Conservation (phyloP, 1,139 yeast species). For the Suhomyces atakaporum region DNA sequence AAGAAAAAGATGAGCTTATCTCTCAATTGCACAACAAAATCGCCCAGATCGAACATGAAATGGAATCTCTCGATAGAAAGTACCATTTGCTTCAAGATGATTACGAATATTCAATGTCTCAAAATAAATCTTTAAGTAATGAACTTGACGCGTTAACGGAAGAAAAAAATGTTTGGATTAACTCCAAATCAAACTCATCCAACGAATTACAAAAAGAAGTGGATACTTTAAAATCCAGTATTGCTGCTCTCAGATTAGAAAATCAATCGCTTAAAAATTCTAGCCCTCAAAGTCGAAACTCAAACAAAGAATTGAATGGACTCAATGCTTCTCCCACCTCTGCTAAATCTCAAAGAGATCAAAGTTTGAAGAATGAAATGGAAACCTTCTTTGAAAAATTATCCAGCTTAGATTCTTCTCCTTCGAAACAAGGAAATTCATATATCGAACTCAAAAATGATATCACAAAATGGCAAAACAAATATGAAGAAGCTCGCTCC, state of each 20-base stretch:
- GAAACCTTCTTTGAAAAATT: slow-evolving; percentile 34
- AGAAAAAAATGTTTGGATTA: slow-evolving; percentile 16
- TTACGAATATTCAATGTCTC: slow-evolving; percentile 23
- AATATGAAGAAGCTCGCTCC: slow-evolving; percentile 45
- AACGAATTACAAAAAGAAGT: slow-evolving; percentile 12
- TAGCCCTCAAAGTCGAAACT: slow-evolving; percentile 2
- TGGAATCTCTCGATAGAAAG: slow-evolving; percentile 21
- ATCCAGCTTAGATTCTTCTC: slow-evolving; percentile 24
- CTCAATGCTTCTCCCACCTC: slow-evolving; percentile 6
- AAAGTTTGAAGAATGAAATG: slow-evolving; percentile 21
- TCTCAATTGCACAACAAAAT: slow-evolving; percentile 33
- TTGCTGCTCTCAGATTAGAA: slow-evolving; percentile 43
- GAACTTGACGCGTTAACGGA: slow-evolving; percentile 25
- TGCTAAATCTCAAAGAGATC: slow-evolving; percentile 5
- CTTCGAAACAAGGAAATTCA: slow-evolving; percentile 12
- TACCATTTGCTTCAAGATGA: slow-evolving; percentile 26
- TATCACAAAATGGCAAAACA: slow-evolving; percentile 47
- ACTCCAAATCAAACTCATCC: slow-evolving; percentile 3
- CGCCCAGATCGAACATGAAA: slow-evolving; percentile 17
- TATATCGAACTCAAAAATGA: slow-evolving; percentile 32
- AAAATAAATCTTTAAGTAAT: slow-evolving; percentile 26
- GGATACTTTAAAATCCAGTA: slow-evolving; percentile 26
- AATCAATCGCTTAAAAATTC: slow-evolving; percentile 40
- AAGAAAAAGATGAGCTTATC: slow-evolving; percentile 41
- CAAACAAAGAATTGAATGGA: slow-evolving; percentile 11